Evolutionary conservation across 2,329 filamentous ascomycete species (phyloP).

Genomic region (Ceratocystis albifundus): DNA sequence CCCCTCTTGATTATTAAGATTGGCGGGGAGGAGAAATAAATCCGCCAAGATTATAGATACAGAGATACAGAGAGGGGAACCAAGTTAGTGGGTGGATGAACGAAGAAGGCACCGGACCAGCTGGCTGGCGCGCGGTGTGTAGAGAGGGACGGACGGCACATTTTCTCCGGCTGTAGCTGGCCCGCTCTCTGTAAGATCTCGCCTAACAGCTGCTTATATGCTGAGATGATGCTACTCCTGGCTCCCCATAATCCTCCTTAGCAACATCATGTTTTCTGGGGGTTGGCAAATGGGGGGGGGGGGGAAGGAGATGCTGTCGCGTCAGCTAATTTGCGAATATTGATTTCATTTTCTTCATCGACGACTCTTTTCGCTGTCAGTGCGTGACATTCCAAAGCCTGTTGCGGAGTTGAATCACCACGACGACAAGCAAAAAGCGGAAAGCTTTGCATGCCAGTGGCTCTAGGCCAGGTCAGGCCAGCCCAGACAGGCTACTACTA

Average conservation of each 20-base stretch:
- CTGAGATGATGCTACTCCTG: no score
- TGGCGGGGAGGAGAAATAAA: conserved; percentile 9
- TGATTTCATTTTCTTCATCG: not conserved
- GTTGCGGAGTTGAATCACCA: not conserved
- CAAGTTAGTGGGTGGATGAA: not conserved
- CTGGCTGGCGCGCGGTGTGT: not conserved
- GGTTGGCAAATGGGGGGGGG: not conserved
- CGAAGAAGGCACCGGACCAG: not conserved
- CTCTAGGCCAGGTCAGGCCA: not conserved
- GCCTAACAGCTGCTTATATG: no score
- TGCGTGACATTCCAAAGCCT: conserved; percentile 3
- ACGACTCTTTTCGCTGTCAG: not conserved
- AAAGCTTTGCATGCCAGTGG: no score
- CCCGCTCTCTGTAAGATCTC: no score
- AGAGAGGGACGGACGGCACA: no score
- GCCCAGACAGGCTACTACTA: not conserved
- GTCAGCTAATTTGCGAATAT: not conserved
- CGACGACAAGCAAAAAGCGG: not conserved
- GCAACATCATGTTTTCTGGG: not conserved
- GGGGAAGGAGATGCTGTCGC: not conserved
- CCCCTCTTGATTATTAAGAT: not conserved
- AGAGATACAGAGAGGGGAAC: not conserved
- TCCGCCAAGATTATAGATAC: not conserved
- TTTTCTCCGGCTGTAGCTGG: no score
- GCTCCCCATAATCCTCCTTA: not conserved